Percentiles rank a stretch among this genome's conserved stretches.
phyloP scores from a whole-genome alignment of 2,329 filamentous ascomycete species.

The Cladorrhinum sp. region DNA sequence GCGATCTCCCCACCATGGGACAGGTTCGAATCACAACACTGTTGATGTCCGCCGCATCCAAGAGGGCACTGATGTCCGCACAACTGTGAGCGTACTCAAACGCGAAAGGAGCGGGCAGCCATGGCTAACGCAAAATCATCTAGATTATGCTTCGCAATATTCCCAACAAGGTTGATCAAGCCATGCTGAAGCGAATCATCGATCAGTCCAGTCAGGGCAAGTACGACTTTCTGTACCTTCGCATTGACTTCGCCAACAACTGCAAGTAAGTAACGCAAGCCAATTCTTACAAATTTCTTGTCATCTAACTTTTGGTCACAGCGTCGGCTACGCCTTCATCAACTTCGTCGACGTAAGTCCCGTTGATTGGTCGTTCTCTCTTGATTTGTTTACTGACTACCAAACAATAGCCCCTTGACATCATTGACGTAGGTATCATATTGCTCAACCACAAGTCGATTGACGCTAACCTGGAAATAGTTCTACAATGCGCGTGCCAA shows the following conservation, averaged over 20 bases:
- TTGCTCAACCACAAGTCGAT: not conserved
- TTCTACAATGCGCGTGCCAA: conserved; percentile 70
- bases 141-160: conserved; percentile 95
- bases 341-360: conserved; percentile 77
- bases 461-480: conserved; percentile 41
- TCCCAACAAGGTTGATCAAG: conserved; percentile 81
- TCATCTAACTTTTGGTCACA: conserved; percentile 41
- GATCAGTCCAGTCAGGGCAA: conserved; percentile 75
- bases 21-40: conserved; percentile 55
- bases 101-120: not conserved
- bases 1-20: conserved; percentile 44
- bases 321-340: conserved; percentile 95
- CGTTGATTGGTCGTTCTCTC: not conserved
- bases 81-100: conserved; percentile 55
- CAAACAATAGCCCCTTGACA: conserved; percentile 61
- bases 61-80: conserved; percentile 68
- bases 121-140: conserved; percentile 13
- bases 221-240: conserved; percentile 93
- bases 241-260: conserved; percentile 82
- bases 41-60: conserved; percentile 60
- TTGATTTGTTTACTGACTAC: conserved; percentile 32
- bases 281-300: not conserved
- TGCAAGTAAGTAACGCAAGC: conserved; percentile 63
- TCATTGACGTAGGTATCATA: conserved; percentile 60
- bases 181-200: conserved; percentile 73